Conservation (phyloP, 257 asterid species). For the Linaria vulgaris region DNA sequence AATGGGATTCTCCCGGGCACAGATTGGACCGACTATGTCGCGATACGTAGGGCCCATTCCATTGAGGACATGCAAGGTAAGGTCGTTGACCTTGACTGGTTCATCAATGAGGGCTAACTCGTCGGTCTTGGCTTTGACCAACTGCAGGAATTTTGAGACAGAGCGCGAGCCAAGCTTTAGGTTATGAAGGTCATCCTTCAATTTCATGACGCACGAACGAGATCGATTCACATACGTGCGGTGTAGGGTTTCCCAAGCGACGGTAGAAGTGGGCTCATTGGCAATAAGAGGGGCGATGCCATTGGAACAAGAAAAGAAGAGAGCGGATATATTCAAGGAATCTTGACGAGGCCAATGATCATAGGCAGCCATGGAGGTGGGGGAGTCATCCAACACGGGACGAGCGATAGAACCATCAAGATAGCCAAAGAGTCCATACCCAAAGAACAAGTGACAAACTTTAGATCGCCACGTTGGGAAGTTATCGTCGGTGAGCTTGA, state of each 20-base stretch:
- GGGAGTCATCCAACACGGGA: no score
- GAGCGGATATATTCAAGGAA: no score
- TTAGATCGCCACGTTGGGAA: no score
- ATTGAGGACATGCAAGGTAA: not conserved
- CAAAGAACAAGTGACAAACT: no score
- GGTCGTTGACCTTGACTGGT: not conserved
- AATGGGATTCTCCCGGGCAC: not conserved
- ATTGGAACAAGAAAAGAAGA: not conserved
- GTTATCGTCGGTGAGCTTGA: no score
- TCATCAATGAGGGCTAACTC: not conserved
- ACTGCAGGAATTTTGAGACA: not conserved
- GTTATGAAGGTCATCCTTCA: not conserved
- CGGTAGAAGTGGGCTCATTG: not conserved
- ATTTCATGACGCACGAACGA: not conserved
- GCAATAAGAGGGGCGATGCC: not conserved
- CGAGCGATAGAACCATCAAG: no score
- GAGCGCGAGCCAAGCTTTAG: not conserved
- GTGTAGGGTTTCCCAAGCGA: not conserved
- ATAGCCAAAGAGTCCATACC: no score
- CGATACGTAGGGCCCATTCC: no score
- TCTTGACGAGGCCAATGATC: no score
- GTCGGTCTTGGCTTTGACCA: not conserved
- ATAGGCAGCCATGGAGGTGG: no score
- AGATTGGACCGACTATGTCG: no score
- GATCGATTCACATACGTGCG: not conserved